Base-by-base conservation (phyloP, 2,329 filamentous ascomycete species). In the Davidsoniella australis region DNA sequence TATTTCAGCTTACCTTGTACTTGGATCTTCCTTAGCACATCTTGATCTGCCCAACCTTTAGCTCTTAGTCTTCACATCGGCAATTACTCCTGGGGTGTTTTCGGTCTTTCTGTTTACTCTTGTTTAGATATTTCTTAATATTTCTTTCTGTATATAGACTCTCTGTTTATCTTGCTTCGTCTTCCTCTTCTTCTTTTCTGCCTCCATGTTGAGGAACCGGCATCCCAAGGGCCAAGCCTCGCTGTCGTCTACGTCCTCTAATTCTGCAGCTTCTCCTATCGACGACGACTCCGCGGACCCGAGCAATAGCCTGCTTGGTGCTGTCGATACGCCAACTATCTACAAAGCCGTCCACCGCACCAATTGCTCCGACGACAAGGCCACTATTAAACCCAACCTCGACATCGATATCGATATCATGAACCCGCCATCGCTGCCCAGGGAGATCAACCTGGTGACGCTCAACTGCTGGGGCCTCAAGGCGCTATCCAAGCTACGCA, bases 401-500 rank as follows among this genome's bases (percentile, higher is more conserved):
- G 62, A 61, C 54, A 57, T 59, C 49, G 55, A 58, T 5, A 40
- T 47, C 56, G 76, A 73, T 16, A 67, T 36, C 33, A 48, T 47
- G 41, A 26, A 40, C 17, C 8, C 20, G 10, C 18, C 66, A 14
- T 18, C 41, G 10, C 20, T 36, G 16, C 47, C 47, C 14, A 37
- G n/a, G 29, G 72, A 80, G 51, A 75, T 96, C 61, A 81, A 83
- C 59, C 72, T 96, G 57, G 68, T 95, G 56, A 91, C 85, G 4
- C 76, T 94, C 62, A 98, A 98, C 66, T 95, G 87, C 76, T 96
- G 91, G 89, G 91, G 91, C 47, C 78, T 96, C 54, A 89, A 93
- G 60, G 86, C 78, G 67, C 72, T 96, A 59, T 80, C 88, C 47
- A 80, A 80, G 56, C 75, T 84, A 56, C 85, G 88, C 56, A 69